Base-by-base conservation (phyloP, 179 eudicot genomes). In the Spergularia azorica region DNA sequence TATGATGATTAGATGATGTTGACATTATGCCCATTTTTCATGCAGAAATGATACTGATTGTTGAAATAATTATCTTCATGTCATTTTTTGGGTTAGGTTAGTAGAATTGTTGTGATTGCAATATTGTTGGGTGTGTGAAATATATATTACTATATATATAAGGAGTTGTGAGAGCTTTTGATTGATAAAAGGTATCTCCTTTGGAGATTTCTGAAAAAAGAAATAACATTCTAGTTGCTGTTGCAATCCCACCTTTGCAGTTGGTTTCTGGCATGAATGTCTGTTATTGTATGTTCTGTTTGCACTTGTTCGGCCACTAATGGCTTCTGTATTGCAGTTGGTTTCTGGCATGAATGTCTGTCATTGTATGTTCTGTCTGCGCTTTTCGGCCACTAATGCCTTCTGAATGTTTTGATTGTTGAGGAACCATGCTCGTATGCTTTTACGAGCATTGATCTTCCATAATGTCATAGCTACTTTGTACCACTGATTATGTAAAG, bases 51-150 rank as follows among this genome's bases (percentile, higher is more conserved):
- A 58, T 58, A 18, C 21, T 58, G 17, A 18, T n/a, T 4, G 2
- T 61, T 20, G 65, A 20, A 18, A 61, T 61, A 11, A 21, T 61
- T 61, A 43, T 4, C 8, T 43, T 43, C 48, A 43, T 43, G 48
- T 43, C 48, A 26, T 43, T 43, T 43, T 5, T 61, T 20, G 32
- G 36, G 65, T 61, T 8, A 36, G 39, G 0, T 61, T 6, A 21
- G 65, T 61, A 61, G 39, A 61, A 61, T 65, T 65, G 69, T 8
- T 65, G 41, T 39, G 54, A 39, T 66, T 17, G 26, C n/a, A 15
- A 16, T 13, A 16, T 66, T 66, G 51, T 66, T 38, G 50, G n/a
- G 20, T 38, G 20, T 0, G 50, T 64, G 48, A 38, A 36, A 36
- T 3, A 26, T 26, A 26, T 26, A 3, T 26, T 26, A 26, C 1